Percentiles rank a stretch among this genome's conserved stretches.
Conservation (phyloP, 78 protist genomes). For the Ministeria vibrans region DNA sequence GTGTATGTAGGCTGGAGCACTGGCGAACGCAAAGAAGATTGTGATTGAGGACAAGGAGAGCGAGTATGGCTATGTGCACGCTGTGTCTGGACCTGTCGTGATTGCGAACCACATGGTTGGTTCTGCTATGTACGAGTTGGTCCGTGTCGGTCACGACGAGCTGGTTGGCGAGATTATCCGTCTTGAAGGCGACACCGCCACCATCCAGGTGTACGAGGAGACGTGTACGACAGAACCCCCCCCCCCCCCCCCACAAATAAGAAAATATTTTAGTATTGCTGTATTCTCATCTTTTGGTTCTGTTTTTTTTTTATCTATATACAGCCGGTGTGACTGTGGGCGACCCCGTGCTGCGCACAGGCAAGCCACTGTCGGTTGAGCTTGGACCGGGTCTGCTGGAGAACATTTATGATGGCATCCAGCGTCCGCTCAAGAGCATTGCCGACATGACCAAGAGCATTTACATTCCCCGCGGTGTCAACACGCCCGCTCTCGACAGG, state of each 20-base stretch:
- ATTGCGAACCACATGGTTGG: slow-evolving; percentile 97
- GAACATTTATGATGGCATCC: slow-evolving; percentile 98
- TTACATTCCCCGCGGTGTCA: slow-evolving; percentile 96
- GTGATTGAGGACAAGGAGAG: not conserved
- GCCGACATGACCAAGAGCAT: slow-evolving; percentile 68
- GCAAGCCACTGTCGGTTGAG: slow-evolving; percentile 97
- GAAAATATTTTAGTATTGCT: not conserved
- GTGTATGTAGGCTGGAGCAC: slow-evolving; percentile 2
- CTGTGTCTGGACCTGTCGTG: slow-evolving; percentile 83
- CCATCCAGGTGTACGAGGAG: slow-evolving; percentile 99
- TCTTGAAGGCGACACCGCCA: slow-evolving; percentile 97
- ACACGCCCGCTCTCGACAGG: slow-evolving; percentile 75
- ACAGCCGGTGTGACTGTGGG: slow-evolving; percentile 98
- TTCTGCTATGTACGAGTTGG: slow-evolving; percentile 99
- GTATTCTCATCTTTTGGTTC: not conserved
- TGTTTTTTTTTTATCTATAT: slow-evolving; percentile 15
- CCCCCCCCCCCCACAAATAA: not conserved
- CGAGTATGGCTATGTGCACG: slow-evolving; percentile 33
- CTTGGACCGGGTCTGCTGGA: slow-evolving; percentile 99
- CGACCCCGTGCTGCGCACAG: slow-evolving; percentile 96
- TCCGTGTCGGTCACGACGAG: slow-evolving; percentile 90
- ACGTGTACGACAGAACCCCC: no score
- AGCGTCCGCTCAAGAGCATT: slow-evolving; percentile 95
- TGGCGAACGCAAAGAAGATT: not conserved
- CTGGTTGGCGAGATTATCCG: slow-evolving; percentile 99